Evolutionary conservation across 176 grass and related monocot genomes (phyloP), one percentile per base, ranked within the genome.

Genomic region (Paspalum vaginatum): DNA sequence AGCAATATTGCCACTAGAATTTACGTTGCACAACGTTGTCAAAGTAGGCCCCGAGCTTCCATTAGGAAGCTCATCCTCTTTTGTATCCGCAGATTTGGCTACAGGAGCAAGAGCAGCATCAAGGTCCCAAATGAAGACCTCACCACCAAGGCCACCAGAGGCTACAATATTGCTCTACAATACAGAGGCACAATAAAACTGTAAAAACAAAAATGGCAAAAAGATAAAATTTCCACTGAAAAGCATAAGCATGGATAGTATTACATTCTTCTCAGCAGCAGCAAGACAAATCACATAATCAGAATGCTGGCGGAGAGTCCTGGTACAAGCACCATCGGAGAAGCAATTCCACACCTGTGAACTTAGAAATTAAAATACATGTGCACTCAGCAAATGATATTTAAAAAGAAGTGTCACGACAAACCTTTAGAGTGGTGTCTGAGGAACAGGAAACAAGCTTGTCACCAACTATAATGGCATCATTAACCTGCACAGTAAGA

Each of bases 61-160:
- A 81, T 95, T 98, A 68, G 90, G 86, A 87, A 82, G 12, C 68
- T 94, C 88, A 51, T 95, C 92, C 56, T 91, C 92, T 76, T 85
- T 88, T 67, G 86, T 14, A 69, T 94, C 90, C 61, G 85, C 81
- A 85, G 90, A 91, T 75, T 93, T 98, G 56, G 60, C 70, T 70
- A 93, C 57, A 60, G 96, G 90, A 74, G 78, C 73, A 87, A 93
- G 81, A 81, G 90, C 88, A 70, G 92, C 88, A 74, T 98, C 96
- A 81, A 98, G 84, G 79, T 98, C 92, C 96, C 96, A 98, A 84
- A 98, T 91, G 61, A 93, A 98, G 71, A 95, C 96, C 88, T 99
- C 96, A 54, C 92, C 96, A 70, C 92, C 88, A 86, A 99, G 90
- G 47, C 93, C 93, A 73, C 84, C 96, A 73, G 96, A 99, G 75